These are phyloP conservation scores for Heteromeles arbutifolia DNA, from an alignment of 306 rosid genomes.

Conservation along the genomic window DNA sequence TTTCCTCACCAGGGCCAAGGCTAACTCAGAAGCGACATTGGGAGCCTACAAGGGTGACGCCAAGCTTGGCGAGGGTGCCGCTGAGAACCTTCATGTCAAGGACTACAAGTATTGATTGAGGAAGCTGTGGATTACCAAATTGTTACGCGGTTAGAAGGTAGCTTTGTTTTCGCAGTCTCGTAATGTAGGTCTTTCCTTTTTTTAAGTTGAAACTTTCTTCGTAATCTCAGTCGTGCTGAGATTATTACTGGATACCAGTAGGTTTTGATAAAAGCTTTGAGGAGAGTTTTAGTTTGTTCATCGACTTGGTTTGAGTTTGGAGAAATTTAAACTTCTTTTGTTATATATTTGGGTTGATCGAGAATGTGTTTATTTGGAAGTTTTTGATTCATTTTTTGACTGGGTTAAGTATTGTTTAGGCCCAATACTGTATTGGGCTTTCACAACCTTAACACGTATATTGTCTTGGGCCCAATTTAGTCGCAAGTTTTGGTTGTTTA, in stretches of 20 bases:
- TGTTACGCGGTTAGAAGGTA: neutral
- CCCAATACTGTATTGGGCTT: neutral
- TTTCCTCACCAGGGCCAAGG: constrained; percentile 51
- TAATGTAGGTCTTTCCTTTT: neutral
- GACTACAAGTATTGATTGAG: constrained; percentile 39
- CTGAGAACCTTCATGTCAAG: constrained; percentile 62
- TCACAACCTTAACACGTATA: neutral
- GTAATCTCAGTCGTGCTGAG: neutral
- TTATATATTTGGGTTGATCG: neutral
- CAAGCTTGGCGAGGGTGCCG: constrained; percentile 49
- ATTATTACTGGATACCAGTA: neutral
- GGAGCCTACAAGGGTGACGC: constrained; percentile 75
- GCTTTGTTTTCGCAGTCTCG: neutral
- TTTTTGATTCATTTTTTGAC: no score
- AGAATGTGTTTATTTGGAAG: neutral
- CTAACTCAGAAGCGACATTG: constrained; percentile 67
- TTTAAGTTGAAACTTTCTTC: neutral
- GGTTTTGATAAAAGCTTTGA: constrained; percentile 1
- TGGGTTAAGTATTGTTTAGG: neutral
- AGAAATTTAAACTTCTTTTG: neutral
- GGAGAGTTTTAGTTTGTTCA: neutral
- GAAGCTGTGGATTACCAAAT: neutral
- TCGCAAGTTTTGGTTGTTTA: no score
- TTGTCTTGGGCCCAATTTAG: no score
- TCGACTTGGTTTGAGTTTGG: neutral